Base-by-base conservation (phyloP, 2,329 filamentous ascomycete species). In the Aspergillus sp. region DNA sequence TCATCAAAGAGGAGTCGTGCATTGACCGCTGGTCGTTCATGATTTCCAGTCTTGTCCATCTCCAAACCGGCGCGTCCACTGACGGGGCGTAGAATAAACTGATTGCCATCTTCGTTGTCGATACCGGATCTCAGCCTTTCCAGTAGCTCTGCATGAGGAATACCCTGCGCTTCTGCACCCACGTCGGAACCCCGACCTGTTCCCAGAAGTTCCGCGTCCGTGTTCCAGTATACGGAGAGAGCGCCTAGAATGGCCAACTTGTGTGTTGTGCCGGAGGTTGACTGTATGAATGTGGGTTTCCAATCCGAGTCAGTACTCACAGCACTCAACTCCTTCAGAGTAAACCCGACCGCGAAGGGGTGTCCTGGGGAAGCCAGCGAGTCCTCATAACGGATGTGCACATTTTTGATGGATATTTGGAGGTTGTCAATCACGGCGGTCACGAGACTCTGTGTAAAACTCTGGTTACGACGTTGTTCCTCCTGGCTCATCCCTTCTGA, bases 381-480 rank as follows among this genome's bases (percentile, higher is more conserved):
- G 76, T 99, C 95, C 76, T 99, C 95, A 76, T 99, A 99, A 67
- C 95, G 90, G 63, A 99, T 86, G 74, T 99, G 95, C 59, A 99
- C 96, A 73, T 98, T 99, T 81, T 96, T 98, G 75, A 99, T 88
- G 23, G 90, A 95, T 67, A 99, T 91, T 75, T 99, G 95, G 41
- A 99, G 82, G 70, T 99, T 99, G 81, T 99, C 95, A 70, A 98
- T 91, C 70, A 99, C 96, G 67, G 96, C 96, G 39, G 93, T 96
- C 48, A 93, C 88, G 65, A 99, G 77, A 73, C 93, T 98, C 67
- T 96, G 89, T 4, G 93, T 97, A 70, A 99, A 99, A 75, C 91
- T 97, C 80, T 99, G 93, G 73, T 90, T 97, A 78, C 96, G 96
- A 75, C 96, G 90, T 75, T 98, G 91, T 73, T 99, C 95, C 73